Base-by-base conservation (phyloP, 2,329 filamentous ascomycete species). In the Akanthomyces lecanii region DNA sequence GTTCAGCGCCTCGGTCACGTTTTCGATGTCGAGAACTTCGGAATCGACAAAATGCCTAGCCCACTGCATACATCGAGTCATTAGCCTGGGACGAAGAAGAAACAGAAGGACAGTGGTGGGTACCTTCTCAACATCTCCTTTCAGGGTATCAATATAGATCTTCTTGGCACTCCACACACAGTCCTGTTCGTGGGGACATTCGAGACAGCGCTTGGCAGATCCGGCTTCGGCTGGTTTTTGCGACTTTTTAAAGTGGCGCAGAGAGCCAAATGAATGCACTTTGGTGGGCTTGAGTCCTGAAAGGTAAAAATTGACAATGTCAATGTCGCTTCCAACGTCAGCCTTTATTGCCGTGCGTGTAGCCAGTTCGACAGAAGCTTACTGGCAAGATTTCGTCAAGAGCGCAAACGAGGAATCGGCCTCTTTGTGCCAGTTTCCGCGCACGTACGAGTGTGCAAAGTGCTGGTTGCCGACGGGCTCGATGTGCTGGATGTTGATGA, bases 131-230 rank as follows among this genome's bases (percentile, higher is more conserved):
- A 53, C 61, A 7, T 65, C 44, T 5, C 62, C 50, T 42, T 66
- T 18, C 47, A 66, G 44, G 21, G 63, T 64, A 21, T 66, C 65
- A 21, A 66, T 57, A n/a, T 66, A 66, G 23, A 66, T 62, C 63
- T 66, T 66, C 63, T 65, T 66, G 21, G 65, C 65, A 33, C 65
- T 66, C 65, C 65, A 66, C 14, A 65, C 61, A 42, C 65, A 66
- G n/a, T 65, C 40, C 7, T 62, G 52, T 38, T 66, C 65, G 23
- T 64, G 55, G 7, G 63, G 30, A 30, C 65, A 66, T 6, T 65
- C 57, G 8, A 66, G 61, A 33, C 65, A 66, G 33, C 52, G 53
- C 30, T 58, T 65, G 6, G 65, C 65, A 1, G 36, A 40, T 1
- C 65, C 65, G 10, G 65, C 65, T 25, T 63, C 56, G 18, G 23